phyloP scores from a whole-genome alignment of 768 basidiomycete species.

The Lactarius indigo region DNA sequence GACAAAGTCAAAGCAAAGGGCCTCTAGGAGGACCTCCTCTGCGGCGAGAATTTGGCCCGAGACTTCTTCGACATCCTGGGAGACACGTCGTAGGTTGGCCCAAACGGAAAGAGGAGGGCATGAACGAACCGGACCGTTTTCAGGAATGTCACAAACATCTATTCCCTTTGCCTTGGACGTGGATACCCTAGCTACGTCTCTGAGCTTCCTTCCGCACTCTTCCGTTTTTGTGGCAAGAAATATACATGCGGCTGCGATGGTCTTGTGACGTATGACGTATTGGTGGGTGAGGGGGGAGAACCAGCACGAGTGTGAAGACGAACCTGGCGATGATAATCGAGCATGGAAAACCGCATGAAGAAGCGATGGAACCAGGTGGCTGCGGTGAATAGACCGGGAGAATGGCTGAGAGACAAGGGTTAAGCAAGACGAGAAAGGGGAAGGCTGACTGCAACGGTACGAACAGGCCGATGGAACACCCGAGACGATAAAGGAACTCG shows the following conservation, averaged over 20 bases:
- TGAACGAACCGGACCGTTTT: constrained; percentile 59
- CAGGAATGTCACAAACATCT: constrained; percentile 53
- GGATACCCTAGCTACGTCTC: constrained; percentile 77
- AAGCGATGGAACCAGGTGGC: constrained; percentile 91
- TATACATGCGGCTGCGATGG: constrained; percentile 81
- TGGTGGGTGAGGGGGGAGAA: not conserved
- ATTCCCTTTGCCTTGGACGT: constrained; percentile 60
- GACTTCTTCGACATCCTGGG: constrained; percentile 71
- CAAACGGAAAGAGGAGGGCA: constrained; percentile 1
- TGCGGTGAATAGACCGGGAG: constrained; percentile 80
- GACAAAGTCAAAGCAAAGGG: constrained; percentile 82
- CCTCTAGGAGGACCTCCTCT: constrained; percentile 77
- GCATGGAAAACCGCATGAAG: constrained; percentile 83
- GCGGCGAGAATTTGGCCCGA: constrained; percentile 65
- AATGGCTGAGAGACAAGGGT: constrained; percentile 49
- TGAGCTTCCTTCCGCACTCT: constrained; percentile 80
- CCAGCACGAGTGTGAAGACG: constrained; percentile 21
- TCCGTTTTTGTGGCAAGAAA: constrained; percentile 92
- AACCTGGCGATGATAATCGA: constrained; percentile 79
- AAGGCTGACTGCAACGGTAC: constrained; percentile 33
- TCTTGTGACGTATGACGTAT: constrained; percentile 41
- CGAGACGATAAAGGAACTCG: constrained; percentile 82
- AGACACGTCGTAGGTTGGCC: not conserved
- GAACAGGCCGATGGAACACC: constrained; percentile 72
- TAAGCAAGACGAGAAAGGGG: constrained; percentile 18